Evolutionary conservation across 352 stramenopile species (phyloP).

Genomic region (Phytophthora kernoviae): DNA sequence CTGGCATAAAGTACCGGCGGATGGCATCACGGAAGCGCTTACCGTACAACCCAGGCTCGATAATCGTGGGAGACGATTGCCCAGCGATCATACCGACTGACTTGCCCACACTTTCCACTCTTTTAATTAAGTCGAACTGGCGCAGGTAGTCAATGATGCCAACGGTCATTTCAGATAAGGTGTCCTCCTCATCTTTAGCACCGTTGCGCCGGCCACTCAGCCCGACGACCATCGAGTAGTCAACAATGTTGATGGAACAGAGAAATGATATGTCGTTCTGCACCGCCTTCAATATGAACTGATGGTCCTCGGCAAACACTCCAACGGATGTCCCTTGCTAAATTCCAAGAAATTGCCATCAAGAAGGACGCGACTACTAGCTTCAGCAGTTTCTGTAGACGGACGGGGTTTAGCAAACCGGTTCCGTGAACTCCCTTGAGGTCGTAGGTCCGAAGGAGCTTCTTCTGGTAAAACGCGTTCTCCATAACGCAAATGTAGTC

Average conservation of each 20-base stretch:
- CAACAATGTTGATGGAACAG: constrained; percentile 98
- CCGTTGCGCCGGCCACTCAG: constrained; percentile 55
- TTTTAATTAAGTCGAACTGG: constrained; percentile 99
- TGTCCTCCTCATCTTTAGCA: constrained; percentile 24
- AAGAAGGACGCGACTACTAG: constrained; percentile 59
- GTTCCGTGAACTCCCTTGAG: constrained; percentile 97
- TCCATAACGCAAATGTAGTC: constrained; percentile 95
- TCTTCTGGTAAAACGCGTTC: constrained; percentile 97
- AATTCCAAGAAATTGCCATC: constrained; percentile 89
- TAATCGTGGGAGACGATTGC: constrained; percentile 97
- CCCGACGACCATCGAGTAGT: constrained; percentile 99
- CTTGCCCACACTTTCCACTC: constrained; percentile 98
- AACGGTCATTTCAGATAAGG: constrained; percentile 89
- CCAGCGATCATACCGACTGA: constrained; percentile 98
- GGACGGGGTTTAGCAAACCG: constrained; percentile 82
- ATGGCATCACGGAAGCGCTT: constrained; percentile 96
- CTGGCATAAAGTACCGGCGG: constrained; percentile 97
- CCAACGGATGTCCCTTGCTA: constrained; percentile 75
- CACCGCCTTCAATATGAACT: constrained; percentile 87
- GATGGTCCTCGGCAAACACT: constrained; percentile 73
- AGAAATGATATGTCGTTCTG: constrained; percentile 98
- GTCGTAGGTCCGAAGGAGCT: constrained; percentile 96
- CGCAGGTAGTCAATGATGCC: constrained; percentile 99
- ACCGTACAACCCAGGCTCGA: constrained; percentile 96
- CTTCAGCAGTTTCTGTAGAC: constrained; percentile 27